Conservation (phyloP, 495 filamentous ascomycete genomes). For the Podospora fimiseda region DNA sequence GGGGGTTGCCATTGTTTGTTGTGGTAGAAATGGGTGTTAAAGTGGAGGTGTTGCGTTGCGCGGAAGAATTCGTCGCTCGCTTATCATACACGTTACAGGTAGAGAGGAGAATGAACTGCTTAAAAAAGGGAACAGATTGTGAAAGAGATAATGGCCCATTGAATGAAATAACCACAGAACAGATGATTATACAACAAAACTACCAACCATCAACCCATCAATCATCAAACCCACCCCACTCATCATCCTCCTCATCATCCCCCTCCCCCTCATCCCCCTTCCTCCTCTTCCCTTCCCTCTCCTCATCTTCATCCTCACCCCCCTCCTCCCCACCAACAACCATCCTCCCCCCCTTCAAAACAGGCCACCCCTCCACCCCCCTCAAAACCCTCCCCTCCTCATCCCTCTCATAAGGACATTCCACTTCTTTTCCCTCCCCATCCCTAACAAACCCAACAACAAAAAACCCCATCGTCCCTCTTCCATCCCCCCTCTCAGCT, state of each 20-base stretch:
- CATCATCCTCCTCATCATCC: constrained; percentile 4
- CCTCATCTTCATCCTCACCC: constrained; percentile 24
- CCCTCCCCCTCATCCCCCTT: constrained; percentile 17
- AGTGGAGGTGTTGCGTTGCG: too few species aligned
- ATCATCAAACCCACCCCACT: background rate
- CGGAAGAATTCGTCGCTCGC: too few species aligned
- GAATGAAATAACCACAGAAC: background rate
- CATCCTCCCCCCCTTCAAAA: constrained; percentile 27
- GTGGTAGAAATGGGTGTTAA: too few species aligned
- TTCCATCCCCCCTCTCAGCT: constrained; percentile 69
- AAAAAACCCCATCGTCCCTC: constrained; percentile 55
- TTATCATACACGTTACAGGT: too few species aligned
- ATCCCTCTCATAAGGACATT: constrained; percentile 36
- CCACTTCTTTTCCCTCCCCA: constrained; percentile 11
- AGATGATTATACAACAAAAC: background rate
- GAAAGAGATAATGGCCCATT: too few species aligned
- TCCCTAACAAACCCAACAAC: constrained; percentile 43
- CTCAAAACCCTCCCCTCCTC: constrained; percentile 32
- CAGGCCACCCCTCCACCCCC: constrained; percentile 34
- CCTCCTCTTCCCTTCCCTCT: constrained; percentile 17
- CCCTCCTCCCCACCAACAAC: constrained; percentile 17
- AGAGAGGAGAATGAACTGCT: too few species aligned
- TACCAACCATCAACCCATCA: background rate
- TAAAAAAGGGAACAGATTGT: too few species aligned
- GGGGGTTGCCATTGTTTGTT: too few species aligned